Evolutionary conservation across 2,329 filamentous ascomycete genomes (phyloP).

Genomic region (Truncatella angustata): DNA sequence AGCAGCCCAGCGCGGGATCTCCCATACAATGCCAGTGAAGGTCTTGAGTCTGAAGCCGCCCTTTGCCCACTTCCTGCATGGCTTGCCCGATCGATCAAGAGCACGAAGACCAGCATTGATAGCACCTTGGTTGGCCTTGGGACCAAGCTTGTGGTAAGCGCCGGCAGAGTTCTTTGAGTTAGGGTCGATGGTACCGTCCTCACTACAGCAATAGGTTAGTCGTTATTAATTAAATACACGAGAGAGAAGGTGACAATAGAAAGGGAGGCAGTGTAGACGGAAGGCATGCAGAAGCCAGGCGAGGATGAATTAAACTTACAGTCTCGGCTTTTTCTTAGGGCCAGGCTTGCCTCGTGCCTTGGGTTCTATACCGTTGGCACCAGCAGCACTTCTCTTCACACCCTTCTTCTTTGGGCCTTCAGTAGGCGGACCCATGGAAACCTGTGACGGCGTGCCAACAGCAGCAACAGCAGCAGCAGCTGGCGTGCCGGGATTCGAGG

Average conservation of each 20-base stretch:
- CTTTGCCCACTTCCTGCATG: slow-evolving; percentile 87
- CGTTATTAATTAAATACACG: slow-evolving; percentile 10
- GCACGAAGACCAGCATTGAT: slow-evolving; percentile 96
- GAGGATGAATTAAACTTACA: slow-evolving; percentile 61
- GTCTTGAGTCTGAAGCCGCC: slow-evolving; percentile 83
- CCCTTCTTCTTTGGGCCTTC: slow-evolving; percentile 74
- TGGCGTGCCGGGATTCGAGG: slow-evolving; percentile 60
- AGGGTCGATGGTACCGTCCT: slow-evolving; percentile 63
- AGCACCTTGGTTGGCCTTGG: slow-evolving; percentile 93
- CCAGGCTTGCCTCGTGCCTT: slow-evolving; percentile 84
- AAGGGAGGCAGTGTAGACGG: slow-evolving; percentile 4
- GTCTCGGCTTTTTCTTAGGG: slow-evolving; percentile 91
- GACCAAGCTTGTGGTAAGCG: slow-evolving; percentile 78
- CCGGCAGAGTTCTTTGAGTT: slow-evolving; percentile 46
- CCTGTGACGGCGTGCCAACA: slow-evolving; percentile 53
- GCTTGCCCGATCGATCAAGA: slow-evolving; percentile 86
- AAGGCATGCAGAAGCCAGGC: too few species aligned
- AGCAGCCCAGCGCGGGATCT: slow-evolving; percentile 78
- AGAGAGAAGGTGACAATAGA: background rate
- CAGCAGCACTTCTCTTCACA: slow-evolving; percentile 65
- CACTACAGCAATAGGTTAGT: slow-evolving; percentile 42
- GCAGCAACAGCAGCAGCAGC: slow-evolving; percentile 49
- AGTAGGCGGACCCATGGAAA: slow-evolving; percentile 57
- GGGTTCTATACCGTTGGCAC: slow-evolving; percentile 57
- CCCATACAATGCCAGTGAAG: slow-evolving; percentile 86